phyloP scores from a whole-genome alignment of 768 basidiomycete genomes.

The Lactarius evosmus region DNA sequence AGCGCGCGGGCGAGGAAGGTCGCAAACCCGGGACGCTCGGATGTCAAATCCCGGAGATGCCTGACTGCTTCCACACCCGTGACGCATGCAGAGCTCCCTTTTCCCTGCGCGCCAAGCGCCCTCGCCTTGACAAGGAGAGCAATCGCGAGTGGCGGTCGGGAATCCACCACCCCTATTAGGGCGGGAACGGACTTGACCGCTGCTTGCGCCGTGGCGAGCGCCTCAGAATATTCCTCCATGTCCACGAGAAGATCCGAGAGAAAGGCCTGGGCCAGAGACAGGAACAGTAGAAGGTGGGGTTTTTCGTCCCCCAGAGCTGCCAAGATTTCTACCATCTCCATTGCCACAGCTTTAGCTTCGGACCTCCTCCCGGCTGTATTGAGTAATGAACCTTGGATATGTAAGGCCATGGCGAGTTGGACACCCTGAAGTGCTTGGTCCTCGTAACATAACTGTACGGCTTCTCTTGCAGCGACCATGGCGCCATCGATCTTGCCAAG shows the following conservation, averaged over 20 bases:
- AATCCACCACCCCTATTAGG: constrained; percentile 16
- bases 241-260: constrained; percentile 17
- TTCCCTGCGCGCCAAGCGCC: constrained; percentile 8
- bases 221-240: constrained; percentile 11
- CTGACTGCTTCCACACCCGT: constrained; percentile 9
- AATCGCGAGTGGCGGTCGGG: constrained; percentile 14
- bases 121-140: constrained; percentile 18
- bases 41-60: constrained; percentile 8
- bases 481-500: constrained; percentile 13
- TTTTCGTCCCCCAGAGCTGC: constrained; percentile 8
- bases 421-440: constrained; percentile 19
- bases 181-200: constrained; percentile 20
- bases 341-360: constrained; percentile 17
- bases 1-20: constrained; percentile 11
- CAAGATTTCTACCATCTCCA: constrained; percentile 9
- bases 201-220: constrained; percentile 6
- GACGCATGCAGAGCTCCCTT: constrained; percentile 11
- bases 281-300: constrained; percentile 8
- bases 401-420: constrained; percentile 19
- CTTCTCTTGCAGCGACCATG: constrained; percentile 5
- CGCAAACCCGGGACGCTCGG: constrained; percentile 16
- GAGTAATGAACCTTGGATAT: constrained; percentile 7
- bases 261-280: constrained; percentile 17
- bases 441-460: constrained; percentile 17
- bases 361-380: constrained; percentile 7